Base-by-base conservation (phyloP, 129 eudicot species). In the Tagetes patula region DNA sequence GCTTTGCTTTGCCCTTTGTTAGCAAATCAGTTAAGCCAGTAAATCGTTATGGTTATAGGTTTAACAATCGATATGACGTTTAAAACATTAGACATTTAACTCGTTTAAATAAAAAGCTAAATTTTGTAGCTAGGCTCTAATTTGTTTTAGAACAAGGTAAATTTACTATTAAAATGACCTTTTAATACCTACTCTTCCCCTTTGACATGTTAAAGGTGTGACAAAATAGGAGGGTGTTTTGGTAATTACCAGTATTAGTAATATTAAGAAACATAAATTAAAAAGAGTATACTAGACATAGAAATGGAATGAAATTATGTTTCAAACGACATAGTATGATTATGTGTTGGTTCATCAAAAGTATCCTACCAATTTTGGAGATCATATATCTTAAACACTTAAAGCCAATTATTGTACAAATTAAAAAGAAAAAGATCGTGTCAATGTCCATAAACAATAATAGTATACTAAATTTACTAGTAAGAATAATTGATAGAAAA, bases 301-400 rank as follows among this genome's bases (percentile, higher is more conserved):
- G 0, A 8, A 34, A 59, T 33, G 43, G 77, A 27, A 43, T 61
- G 71, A 31, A 65, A 52, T 41, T 41, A 65, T 50, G 65, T 40
- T 63, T 50, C 33, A 42, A 60, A 47, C 63, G 33, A 41, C 79
- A 43, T 0, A 43, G 8, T 10, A 52, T 65, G 10, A 55, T 65
- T 65, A 20, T 65, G 67, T 55, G 79, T 74, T 72, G 79, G 78
- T 49, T 71, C 50, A 37, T 27, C 46, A 74, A 52, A 20, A 58
- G 53, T 49, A 74, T 74, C 72, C 48, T 48, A 52, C 55, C 14
- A n/a, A 48, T 65, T 64, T 27, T 38, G 70, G 70, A 48, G 5
- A 36, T 74, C 71, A 62, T 50, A 63, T 63, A 34, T 63, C 71
- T 74, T 36, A 63, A 37, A 48, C 32, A 34, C 12, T 37, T 37